phyloP scores from a whole-genome alignment of 257 asterid genomes.

The Nemophila menziesii region DNA sequence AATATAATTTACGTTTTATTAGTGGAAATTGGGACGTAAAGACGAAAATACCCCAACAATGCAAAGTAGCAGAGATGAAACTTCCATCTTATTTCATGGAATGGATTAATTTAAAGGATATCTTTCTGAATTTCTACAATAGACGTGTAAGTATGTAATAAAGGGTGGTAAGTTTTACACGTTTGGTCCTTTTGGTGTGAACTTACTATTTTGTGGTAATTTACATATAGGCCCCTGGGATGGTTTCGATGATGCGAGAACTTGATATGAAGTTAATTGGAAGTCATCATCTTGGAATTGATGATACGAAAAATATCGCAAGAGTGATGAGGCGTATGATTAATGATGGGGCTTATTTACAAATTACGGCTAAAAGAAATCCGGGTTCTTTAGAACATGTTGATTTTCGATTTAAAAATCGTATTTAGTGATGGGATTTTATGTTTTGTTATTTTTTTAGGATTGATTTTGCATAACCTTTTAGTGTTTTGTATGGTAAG shows the following conservation, averaged over 20 bases:
- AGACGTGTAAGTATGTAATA: conserved; percentile 62
- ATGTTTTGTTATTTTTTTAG: no score
- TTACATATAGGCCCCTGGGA: conserved; percentile 58
- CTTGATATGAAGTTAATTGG: conserved; percentile 49
- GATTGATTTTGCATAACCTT: no score
- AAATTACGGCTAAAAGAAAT: conserved; percentile 62
- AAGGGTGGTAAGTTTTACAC: no score
- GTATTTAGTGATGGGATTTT: conserved; percentile 29
- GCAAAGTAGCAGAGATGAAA: conserved; percentile 48
- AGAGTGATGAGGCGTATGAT: conserved; percentile 68
- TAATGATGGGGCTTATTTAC: conserved; percentile 70
- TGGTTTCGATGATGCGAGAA: conserved; percentile 85
- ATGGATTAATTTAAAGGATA: conserved; percentile 93
- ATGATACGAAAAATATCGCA: conserved; percentile 70
- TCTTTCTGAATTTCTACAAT: conserved; percentile 72
- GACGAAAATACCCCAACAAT: conserved; percentile 83
- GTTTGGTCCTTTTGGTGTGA: no score
- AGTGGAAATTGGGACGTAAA: conserved; percentile 99
- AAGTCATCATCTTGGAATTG: conserved; percentile 90
- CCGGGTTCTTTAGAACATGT: conserved; percentile 28
- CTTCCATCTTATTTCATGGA: conserved; percentile 81
- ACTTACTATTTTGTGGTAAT: not conserved
- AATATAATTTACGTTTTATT: not conserved
- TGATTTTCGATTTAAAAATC: conserved; percentile 46
- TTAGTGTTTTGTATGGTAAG: no score